These are phyloP conservation scores for Limonium bicolor DNA, from an alignment of 148 eudicot genomes.

Conservation along the genomic window DNA sequence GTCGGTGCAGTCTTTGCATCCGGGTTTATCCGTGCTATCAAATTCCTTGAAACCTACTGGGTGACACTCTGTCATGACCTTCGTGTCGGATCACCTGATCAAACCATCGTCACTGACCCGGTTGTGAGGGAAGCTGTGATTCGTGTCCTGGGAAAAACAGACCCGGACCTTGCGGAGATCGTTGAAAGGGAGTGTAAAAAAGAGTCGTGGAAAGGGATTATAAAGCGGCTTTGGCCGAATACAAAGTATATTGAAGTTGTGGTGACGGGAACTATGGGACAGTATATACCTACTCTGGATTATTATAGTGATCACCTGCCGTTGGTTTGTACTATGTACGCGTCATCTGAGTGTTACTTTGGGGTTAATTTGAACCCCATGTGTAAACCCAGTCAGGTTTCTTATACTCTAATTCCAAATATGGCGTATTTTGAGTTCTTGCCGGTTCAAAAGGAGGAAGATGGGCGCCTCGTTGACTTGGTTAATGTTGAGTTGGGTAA, in stretches of 20 bases:
- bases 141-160: slow-evolving; percentile 24
- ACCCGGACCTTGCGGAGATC: slow-evolving; percentile 46
- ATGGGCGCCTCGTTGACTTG: slow-evolving; percentile 23
- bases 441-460: slow-evolving; percentile 27
- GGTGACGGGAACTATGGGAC: slow-evolving; percentile 71
- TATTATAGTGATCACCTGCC: slow-evolving; percentile 55
- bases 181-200: slow-evolving; percentile 33
- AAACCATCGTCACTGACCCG: slow-evolving; percentile 32
- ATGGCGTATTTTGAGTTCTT: slow-evolving; percentile 73
- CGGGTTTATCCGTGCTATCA: slow-evolving; percentile 67
- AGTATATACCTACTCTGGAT: slow-evolving; percentile 53
- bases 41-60: slow-evolving; percentile 53
- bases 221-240: slow-evolving; percentile 58
- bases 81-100: slow-evolving; percentile 26
- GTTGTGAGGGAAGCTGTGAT: slow-evolving; percentile 28
- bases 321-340: slow-evolving; percentile 64
- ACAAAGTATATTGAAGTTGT: slow-evolving; percentile 66
- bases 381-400: slow-evolving; percentile 57
- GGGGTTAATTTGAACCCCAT: slow-evolving; percentile 64
- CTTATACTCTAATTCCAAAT: slow-evolving; percentile 50
- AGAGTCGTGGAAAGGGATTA: slow-evolving; percentile 50
- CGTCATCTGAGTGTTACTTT: slow-evolving; percentile 64
- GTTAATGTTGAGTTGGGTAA: slow-evolving; percentile 29
- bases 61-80: slow-evolving; percentile 25
- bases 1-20: slow-evolving; percentile 76